Conservation (phyloP, 2,329 filamentous ascomycete genomes). For the Xylariales sp. region DNA sequence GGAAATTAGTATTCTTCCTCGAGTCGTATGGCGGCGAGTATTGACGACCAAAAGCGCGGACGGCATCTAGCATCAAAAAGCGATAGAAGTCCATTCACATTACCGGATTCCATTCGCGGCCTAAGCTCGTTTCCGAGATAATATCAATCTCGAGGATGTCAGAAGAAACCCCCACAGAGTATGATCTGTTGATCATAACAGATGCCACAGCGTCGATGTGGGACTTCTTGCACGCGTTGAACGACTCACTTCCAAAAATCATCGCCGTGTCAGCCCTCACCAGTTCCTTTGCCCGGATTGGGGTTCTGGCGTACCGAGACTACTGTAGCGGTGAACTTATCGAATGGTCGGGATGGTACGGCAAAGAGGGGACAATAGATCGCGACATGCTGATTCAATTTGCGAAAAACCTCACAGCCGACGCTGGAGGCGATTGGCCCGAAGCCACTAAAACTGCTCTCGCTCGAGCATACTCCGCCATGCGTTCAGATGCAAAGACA, state of each 20-base stretch:
- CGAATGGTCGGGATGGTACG: slow-evolving; percentile 15
- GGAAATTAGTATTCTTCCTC: background rate
- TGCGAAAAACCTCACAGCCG: background rate
- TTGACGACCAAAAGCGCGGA: background rate
- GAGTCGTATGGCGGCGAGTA: background rate
- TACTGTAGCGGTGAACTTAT: slow-evolving; percentile 50
- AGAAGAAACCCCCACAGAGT: slow-evolving; percentile 33
- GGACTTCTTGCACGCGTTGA: slow-evolving; percentile 56
- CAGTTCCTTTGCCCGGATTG: slow-evolving; percentile 61
- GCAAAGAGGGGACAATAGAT: slow-evolving; percentile 4
- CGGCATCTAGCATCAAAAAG: background rate
- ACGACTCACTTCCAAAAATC: slow-evolving; percentile 62
- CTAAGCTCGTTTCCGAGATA: background rate
- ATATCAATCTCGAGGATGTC: background rate
- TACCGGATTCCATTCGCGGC: no score
- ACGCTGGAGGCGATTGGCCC: slow-evolving; percentile 43
- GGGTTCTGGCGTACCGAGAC: slow-evolving; percentile 61
- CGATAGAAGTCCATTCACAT: background rate
- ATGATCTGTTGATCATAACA: slow-evolving; percentile 59
- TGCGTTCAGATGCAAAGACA: slow-evolving; percentile 61
- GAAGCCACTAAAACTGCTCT: slow-evolving; percentile 63
- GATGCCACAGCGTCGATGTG: slow-evolving; percentile 56
- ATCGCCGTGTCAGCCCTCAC: slow-evolving; percentile 62
- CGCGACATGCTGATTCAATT: slow-evolving; percentile 8
- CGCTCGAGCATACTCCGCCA: slow-evolving; percentile 57